Evolutionary conservation across 306 rosid species (phyloP).

Genomic region (Cucumis hystrix): DNA sequence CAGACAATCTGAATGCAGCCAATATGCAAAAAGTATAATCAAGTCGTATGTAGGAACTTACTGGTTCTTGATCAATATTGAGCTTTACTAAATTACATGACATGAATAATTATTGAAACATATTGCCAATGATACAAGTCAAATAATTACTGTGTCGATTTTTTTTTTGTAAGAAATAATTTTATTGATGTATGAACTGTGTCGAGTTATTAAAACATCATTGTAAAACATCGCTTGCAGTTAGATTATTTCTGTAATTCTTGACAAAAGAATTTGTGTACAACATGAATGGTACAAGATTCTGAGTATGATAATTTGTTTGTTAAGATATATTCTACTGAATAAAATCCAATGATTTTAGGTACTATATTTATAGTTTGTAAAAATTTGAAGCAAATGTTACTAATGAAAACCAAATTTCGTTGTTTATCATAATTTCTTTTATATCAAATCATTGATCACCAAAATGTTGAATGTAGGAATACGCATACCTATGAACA

Average conservation of each 20-base stretch:
- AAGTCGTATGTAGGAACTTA: background rate
- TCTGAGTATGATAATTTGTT: background rate
- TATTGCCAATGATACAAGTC: background rate
- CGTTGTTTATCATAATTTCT: background rate
- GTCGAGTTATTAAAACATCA: background rate
- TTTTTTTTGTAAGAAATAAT: too few species aligned
- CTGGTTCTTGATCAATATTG: background rate
- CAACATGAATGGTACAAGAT: background rate
- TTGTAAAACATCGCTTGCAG: background rate
- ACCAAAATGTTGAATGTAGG: background rate
- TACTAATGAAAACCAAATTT: background rate
- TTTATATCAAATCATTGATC: background rate
- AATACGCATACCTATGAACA: slow-evolving; percentile 67
- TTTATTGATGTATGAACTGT: too few species aligned
- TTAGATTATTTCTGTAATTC: background rate
- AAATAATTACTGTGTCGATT: background rate
- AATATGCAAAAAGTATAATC: background rate
- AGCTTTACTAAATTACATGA: background rate
- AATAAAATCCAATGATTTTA: background rate
- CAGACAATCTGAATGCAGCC: background rate
- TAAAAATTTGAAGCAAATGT: background rate
- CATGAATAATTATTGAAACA: background rate
- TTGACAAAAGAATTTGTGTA: background rate
- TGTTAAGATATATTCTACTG: background rate
- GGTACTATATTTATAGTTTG: background rate